Conservation (phyloP, 495 filamentous ascomycete genomes). For the Pseudoneurospora amorphoporcata region DNA sequence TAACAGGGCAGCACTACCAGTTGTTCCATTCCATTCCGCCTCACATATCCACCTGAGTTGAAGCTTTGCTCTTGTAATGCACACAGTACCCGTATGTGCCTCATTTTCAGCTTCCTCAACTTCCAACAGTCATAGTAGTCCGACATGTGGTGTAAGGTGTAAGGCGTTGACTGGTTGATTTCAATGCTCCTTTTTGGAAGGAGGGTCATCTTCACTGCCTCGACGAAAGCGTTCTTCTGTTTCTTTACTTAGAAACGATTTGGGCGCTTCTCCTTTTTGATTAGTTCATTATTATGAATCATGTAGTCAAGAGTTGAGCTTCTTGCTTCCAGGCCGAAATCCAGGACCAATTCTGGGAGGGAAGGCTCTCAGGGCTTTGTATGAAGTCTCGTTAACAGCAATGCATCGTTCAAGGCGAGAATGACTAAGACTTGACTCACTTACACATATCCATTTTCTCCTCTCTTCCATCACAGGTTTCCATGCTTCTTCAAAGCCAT, state of each 20-base stretch:
- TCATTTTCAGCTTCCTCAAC: neutral
- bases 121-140: neutral
- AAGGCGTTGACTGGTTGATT: neutral
- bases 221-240: neutral
- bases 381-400: too few species aligned
- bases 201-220: neutral
- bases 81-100: neutral
- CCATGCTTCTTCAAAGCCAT: neutral
- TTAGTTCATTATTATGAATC: neutral
- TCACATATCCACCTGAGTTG: neutral
- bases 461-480: neutral
- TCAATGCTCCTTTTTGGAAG: neutral
- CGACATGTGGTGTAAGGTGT: neutral
- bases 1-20: neutral
- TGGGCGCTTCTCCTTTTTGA: neutral
- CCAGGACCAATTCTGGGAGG: too few species aligned
- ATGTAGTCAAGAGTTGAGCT: neutral
- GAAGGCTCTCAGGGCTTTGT: too few species aligned
- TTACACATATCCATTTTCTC: neutral
- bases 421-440: neutral
- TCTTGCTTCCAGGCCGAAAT: neutral
- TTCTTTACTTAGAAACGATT: neutral
- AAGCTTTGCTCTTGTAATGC: neutral
- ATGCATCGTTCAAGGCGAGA: neutral
- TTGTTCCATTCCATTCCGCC: neutral